These are phyloP conservation scores for Pseudogymnoascus sp. DNA, from an alignment of 2,329 filamentous ascomycete species.

Conservation along the genomic window DNA sequence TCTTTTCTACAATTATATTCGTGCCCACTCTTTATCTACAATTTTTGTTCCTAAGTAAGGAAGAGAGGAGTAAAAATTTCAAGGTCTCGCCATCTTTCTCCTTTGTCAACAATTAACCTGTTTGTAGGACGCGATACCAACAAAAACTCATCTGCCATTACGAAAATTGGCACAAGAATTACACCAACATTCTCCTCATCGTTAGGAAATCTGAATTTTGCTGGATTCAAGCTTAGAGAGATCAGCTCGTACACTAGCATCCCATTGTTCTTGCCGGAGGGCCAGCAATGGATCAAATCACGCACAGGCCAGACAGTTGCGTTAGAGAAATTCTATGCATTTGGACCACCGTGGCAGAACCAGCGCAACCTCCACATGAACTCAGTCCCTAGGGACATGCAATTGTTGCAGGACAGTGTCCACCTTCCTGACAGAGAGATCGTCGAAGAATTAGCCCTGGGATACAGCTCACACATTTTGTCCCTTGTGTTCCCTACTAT, in stretches of 20 bases:
- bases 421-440: not conserved
- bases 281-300: constrained; percentile 39
- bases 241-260: constrained; percentile 40
- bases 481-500: constrained; percentile 36
- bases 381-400: constrained; percentile 9
- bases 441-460: not conserved
- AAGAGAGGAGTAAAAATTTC: not conserved
- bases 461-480: not conserved
- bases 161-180: not conserved
- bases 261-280: constrained; percentile 39
- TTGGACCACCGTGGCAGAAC: not conserved
- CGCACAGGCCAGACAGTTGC: constrained; percentile 33
- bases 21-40: not conserved
- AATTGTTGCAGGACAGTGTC: constrained; percentile 30
- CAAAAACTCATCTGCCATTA: not conserved
- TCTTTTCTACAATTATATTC: not conserved
- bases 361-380: constrained; percentile 21
- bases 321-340: constrained; percentile 14
- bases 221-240: constrained; percentile 37
- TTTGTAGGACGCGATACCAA: not conserved
- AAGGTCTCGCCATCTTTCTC: not conserved
- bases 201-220: constrained; percentile 36
- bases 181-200: not conserved
- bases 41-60: not conserved
- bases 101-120: not conserved